Percentiles rank a stretch among this genome's conserved stretches.
These are phyloP conservation scores for Barnettozyma siamensis DNA, from an alignment of 805 yeast species.

Conservation along the genomic window DNA sequence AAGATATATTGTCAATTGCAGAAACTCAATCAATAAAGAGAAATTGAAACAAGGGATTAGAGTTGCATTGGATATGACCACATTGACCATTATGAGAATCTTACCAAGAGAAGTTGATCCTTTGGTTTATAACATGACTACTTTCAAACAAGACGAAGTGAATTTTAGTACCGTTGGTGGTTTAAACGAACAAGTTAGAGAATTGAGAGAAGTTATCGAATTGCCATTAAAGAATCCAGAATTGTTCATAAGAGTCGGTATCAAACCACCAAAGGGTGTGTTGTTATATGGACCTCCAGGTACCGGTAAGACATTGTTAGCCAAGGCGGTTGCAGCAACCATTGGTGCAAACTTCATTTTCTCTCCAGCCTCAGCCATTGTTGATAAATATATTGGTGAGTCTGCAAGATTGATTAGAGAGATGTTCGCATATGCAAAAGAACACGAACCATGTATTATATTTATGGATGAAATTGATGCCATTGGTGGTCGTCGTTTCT, in stretches of 20 bases:
- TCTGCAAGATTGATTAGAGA: constrained; percentile 94
- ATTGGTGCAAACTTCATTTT: constrained; percentile 97
- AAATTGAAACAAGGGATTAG: constrained; percentile 88
- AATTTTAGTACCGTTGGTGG: constrained; percentile 97
- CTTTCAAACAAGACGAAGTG: constrained; percentile 95
- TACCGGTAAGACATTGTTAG: constrained; percentile 92
- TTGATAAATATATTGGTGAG: constrained; percentile 96
- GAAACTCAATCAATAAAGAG: constrained; percentile 84
- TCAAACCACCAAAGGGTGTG: constrained; percentile 98
- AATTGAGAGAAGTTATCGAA: constrained; percentile 95
- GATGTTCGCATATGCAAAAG: constrained; percentile 96
- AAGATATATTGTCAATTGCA: constrained; percentile 94
- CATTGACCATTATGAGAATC: constrained; percentile 94
- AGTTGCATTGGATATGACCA: constrained; percentile 96
- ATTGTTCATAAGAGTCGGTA: constrained; percentile 90
- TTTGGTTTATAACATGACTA: constrained; percentile 94
- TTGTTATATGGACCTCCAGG: constrained; percentile 97
- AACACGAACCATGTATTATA: constrained; percentile 96
- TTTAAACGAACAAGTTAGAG: constrained; percentile 89
- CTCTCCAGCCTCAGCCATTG: constrained; percentile 97
- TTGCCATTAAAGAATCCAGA: constrained; percentile 96
- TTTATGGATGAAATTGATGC: constrained; percentile 99
- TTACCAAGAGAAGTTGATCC: constrained; percentile 98
- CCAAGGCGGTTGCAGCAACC: constrained; percentile 98
- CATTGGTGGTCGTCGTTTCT: constrained; percentile 95